Evolutionary conservation across 805 yeast species (phyloP).

Genomic region (Teunomyces pallodes): DNA sequence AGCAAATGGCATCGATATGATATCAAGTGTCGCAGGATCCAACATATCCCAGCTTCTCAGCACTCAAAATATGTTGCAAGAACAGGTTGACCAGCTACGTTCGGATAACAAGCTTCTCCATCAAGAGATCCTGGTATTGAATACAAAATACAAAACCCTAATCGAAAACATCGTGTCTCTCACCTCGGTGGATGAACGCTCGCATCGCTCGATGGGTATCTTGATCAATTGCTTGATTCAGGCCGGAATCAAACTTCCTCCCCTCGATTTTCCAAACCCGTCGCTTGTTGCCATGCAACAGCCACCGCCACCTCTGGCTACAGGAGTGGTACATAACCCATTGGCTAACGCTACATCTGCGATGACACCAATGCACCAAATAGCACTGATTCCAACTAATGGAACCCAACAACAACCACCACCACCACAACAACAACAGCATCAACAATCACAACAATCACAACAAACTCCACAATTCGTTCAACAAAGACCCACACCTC

Average conservation of each 20-base stretch:
- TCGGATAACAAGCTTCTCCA: constrained; percentile 31
- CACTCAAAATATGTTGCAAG: constrained; percentile 18
- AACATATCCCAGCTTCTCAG: constrained; percentile 6
- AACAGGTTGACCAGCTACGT: constrained; percentile 32
- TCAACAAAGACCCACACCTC: constrained; percentile 4
- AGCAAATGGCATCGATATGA: constrained; percentile 8
- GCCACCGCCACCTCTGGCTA: constrained; percentile 8
- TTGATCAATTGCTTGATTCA: constrained; percentile 49
- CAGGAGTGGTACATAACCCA: background rate
- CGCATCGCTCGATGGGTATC: constrained; percentile 49
- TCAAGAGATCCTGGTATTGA: constrained; percentile 39
- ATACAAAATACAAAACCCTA: constrained; percentile 61
- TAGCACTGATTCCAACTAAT: constrained; percentile 6
- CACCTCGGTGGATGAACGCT: constrained; percentile 56
- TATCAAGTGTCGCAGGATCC: constrained; percentile 3
- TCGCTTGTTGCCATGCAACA: constrained; percentile 18
- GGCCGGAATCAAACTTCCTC: constrained; percentile 69
- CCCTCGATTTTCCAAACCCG: constrained; percentile 53
- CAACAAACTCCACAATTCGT: background rate
- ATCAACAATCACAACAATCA: background rate
- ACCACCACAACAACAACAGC: constrained; percentile 3
- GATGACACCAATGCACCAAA: constrained; percentile 1
- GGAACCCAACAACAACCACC: constrained; percentile 4
- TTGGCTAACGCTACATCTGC: background rate
- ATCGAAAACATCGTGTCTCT: constrained; percentile 59